Evolutionary conservation across 1,284 basidiomycete species (phyloP), one percentile per base, ranked within the genome.

Genomic region (Sanguinoderma infundibulare): DNA sequence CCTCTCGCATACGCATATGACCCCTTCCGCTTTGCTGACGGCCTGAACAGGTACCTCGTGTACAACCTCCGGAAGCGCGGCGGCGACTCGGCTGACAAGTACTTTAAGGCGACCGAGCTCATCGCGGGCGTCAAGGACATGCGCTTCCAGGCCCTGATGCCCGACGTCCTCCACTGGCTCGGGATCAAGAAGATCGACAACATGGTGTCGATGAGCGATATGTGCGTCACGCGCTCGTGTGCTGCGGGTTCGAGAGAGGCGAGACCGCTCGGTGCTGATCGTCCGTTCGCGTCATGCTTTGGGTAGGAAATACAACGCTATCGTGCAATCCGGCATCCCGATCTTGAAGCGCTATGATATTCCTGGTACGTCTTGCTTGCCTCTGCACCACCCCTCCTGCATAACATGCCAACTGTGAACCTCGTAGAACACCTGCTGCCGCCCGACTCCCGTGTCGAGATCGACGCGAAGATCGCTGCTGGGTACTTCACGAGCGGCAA

Each of bases 71-170:
- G 97, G 64, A 98, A 98, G 79, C 89, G 96, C 40, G 94, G 92
- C 2, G 95, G 94, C 5, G 96, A 98, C 78, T 88, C 87, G 1
- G 96, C 97, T 0, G 89, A 94, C 73, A 89, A 91, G 72, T 98
- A 98, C 81, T 98, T 98, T 82, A 91, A 94, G 75, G 89, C 91
- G 17, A 98, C 97, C 0, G 95, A 96, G 75, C 80, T 93, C 68
- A 92, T 98, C 63, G 96, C 96, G 0, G 96, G 96, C 8, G 95
- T 98, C 55, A 97, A 97, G 78, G 96, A 97, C 73, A 95, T 96
- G 89, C 85, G 95, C 24, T 96, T 96, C 87, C 95, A 97, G 74
- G 94, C 91, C 1, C 81, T 98, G 62, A 98, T 98, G 96, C 96
- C 96, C 2, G 96, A 98, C 73, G 90, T 98, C 2, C 79, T 98